Evolutionary conservation across 768 basidiomycete species (phyloP).

Genomic region (Leccinum arenicola): DNA sequence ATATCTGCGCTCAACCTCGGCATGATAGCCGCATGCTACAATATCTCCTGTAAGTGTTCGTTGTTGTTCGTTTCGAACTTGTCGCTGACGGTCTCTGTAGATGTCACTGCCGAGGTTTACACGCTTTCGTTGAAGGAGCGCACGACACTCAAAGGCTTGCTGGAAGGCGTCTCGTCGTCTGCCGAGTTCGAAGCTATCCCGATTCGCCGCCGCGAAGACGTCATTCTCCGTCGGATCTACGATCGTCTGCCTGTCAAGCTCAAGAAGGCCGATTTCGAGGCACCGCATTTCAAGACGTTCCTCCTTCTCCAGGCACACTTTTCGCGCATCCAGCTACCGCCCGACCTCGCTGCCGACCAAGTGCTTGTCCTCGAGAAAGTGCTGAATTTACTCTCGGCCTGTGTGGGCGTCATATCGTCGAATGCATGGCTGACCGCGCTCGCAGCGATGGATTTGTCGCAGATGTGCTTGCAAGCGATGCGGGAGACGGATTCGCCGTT

Average conservation of each 20-base stretch:
- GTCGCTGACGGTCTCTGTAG: conserved; percentile 35
- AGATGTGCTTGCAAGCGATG: conserved; percentile 98
- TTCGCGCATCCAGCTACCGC: conserved; percentile 85
- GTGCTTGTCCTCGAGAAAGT: conserved; percentile 84
- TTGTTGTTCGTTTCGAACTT: background rate
- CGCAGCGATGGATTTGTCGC: conserved; percentile 95
- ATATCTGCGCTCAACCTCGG: conserved; percentile 89
- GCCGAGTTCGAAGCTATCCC: conserved; percentile 95
- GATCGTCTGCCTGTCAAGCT: conserved; percentile 97
- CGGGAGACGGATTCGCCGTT: conserved; percentile 97
- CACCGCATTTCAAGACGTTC: conserved; percentile 98
- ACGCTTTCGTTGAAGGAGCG: conserved; percentile 92
- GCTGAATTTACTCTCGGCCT: conserved; percentile 86
- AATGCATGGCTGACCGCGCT: conserved; percentile 45
- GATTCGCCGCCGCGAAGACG: conserved; percentile 91
- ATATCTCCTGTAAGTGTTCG: conserved; percentile 73
- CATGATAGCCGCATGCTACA: conserved; percentile 98
- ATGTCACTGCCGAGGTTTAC: conserved; percentile 97
- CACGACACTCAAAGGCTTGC: conserved; percentile 93
- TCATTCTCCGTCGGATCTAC: conserved; percentile 83
- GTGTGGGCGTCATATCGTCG: conserved; percentile 97
- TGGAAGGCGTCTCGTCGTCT: conserved; percentile 96
- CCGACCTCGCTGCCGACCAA: conserved; percentile 93
- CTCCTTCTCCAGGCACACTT: conserved; percentile 96
- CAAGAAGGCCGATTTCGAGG: conserved; percentile 78